phyloP scores from a whole-genome alignment of 169 alveolate genomes.

The Perkinsus olseni region DNA sequence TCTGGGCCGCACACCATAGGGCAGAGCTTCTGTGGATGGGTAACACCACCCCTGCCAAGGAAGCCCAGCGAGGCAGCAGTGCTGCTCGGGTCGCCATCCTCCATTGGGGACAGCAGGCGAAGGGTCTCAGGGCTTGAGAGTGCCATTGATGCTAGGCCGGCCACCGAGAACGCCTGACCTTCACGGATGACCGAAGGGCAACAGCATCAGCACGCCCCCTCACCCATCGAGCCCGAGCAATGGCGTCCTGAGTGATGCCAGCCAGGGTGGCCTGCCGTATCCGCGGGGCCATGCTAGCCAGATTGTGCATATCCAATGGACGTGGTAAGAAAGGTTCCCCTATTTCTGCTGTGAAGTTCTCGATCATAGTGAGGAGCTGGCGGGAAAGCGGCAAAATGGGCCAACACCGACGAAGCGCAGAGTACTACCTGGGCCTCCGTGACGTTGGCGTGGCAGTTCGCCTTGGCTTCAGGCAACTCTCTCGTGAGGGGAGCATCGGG shows the following conservation, averaged over 20 bases:
- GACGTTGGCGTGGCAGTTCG: background rate
- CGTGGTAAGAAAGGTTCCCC: background rate
- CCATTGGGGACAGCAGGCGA: background rate
- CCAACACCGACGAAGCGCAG: too few species aligned
- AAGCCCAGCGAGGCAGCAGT: background rate
- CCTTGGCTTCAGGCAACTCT: background rate
- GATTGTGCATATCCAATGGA: background rate
- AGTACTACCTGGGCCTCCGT: background rate
- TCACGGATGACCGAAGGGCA: background rate
- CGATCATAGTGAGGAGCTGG: background rate
- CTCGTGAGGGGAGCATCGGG: too few species aligned
- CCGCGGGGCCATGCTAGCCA: background rate
- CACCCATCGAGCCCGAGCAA: background rate
- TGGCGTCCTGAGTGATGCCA: background rate
- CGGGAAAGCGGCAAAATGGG: background rate
- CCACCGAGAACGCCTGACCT: background rate
- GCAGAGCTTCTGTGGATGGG: background rate
- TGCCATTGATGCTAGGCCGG: background rate
- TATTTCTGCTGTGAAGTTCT: background rate
- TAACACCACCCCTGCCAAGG: background rate
- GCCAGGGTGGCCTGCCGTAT: background rate
- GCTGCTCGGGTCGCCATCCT: background rate
- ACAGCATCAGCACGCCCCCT: background rate
- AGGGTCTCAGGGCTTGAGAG: background rate
- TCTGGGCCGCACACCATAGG: background rate